phyloP scores from a whole-genome alignment of 1,139 yeast genomes.

The Suhomyces panamericanus region DNA sequence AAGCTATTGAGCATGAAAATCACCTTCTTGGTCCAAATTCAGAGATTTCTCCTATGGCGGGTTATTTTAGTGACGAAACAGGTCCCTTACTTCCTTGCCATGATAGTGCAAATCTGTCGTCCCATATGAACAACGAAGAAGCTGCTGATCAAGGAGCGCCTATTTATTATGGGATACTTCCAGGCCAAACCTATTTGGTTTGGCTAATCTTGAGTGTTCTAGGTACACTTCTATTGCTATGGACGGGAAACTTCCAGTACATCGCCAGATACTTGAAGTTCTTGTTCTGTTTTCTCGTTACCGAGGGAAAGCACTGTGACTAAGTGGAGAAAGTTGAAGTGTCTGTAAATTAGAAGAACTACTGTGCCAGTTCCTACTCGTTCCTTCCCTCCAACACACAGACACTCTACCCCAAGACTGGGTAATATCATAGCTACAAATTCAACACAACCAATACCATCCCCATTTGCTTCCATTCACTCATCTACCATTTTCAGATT shows the following conservation, averaged over 20 bases:
- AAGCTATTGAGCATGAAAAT: not conserved
- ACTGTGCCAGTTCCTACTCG: too few species aligned
- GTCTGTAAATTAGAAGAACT: too few species aligned
- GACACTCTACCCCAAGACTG: too few species aligned
- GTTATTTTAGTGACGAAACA: not conserved
- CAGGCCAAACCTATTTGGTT: not conserved
- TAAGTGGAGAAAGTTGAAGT: not conserved
- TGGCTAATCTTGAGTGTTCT: not conserved
- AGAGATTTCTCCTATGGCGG: not conserved
- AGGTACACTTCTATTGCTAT: not conserved
- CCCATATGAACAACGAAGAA: not conserved
- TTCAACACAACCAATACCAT: too few species aligned
- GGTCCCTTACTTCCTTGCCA: too few species aligned
- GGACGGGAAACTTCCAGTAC: slow-evolving; percentile 1
- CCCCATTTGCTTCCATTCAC: too few species aligned
- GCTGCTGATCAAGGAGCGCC: not conserved
- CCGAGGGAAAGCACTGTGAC: not conserved
- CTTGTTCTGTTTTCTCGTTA: slow-evolving; percentile 1
- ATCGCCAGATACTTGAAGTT: not conserved
- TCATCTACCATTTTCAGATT: too few species aligned
- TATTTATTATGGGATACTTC: not conserved
- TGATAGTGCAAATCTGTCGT: too few species aligned
- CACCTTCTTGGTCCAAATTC: too few species aligned
- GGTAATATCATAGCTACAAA: too few species aligned
- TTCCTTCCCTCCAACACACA: too few species aligned